Conservation (phyloP, 2,329 filamentous ascomycete genomes). For the Diaporthe eres region DNA sequence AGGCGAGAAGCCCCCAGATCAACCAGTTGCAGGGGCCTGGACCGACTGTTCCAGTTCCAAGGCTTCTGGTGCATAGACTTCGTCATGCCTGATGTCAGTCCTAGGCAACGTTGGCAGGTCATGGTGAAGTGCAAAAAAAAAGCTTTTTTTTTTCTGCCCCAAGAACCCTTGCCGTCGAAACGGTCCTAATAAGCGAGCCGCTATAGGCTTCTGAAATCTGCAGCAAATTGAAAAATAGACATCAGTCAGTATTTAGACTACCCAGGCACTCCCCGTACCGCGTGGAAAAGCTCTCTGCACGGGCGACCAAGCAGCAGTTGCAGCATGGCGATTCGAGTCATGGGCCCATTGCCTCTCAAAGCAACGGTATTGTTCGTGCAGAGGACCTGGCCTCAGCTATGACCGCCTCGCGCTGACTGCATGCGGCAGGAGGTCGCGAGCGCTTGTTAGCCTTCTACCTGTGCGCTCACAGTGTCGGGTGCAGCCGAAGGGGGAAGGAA, state of each 20-base stretch:
- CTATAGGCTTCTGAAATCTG: constrained; percentile 8
- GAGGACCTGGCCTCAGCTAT: constrained; percentile 26
- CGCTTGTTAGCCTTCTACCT: constrained; percentile 14
- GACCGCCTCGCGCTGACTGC: constrained; percentile 31
- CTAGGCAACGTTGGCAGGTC: not conserved
- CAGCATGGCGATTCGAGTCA: constrained; percentile 27
- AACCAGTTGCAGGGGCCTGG: constrained; percentile 18
- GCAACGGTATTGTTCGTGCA: constrained; percentile 3
- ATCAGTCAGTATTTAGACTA: not conserved
- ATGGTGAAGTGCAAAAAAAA: constrained; percentile 14
- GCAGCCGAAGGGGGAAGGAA: not conserved
- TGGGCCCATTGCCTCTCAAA: constrained; percentile 15
- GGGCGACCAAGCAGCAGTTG: not conserved
- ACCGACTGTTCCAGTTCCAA: constrained; percentile 2
- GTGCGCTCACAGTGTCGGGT: not conserved
- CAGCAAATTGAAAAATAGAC: constrained; percentile 19
- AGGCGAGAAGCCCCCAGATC: not conserved
- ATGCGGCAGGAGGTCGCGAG: constrained; percentile 27
- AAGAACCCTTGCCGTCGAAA: constrained; percentile 17
- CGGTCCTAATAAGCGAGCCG: constrained; percentile 1
- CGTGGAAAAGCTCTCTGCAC: constrained; percentile 8
- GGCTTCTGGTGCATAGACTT: constrained; percentile 18
- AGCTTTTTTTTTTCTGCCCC: not conserved
- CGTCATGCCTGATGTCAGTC: constrained; percentile 30
- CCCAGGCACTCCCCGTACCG: not conserved